Evolutionary conservation across 2,329 filamentous ascomycete species (phyloP), one percentile per base, ranked within the genome.

Genomic region (Hortaea sp.): DNA sequence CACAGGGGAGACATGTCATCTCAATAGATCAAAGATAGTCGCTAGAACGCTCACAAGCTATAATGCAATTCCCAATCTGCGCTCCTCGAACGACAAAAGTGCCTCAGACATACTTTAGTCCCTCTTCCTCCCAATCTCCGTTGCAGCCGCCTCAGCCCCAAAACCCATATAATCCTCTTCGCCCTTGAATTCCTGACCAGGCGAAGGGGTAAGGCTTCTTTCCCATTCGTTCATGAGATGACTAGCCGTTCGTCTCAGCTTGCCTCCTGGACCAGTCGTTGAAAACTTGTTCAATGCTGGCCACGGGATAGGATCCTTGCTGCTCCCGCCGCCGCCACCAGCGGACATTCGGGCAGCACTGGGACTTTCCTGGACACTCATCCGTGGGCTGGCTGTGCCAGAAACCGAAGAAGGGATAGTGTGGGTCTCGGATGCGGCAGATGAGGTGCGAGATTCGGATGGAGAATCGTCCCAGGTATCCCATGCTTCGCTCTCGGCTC

Each of bases 171-270:
- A 62, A 44, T 59, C 59, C 6, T 52, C 47, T 29, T 54, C 49
- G 4, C 54, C 54, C 3, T 32, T 52, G 43, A 44, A 53, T 32
- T 61, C 57, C 42, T 57, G 44, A 6, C 52, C 54, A 6, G 58
- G 58, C 47, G 46, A 52, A 5, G 58, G 58, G n/a, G 55, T 79
- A 10, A 89, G 69, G 54, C 78, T 85, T 64, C 81, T 86, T 69
- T 97, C 90, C 86, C 88, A 94, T 62, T 95, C 88, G 53, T 82
- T 84, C 79, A 95, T 88, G 47, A 95, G 73, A 51, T 84, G 85
- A 32, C 82, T 85, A n/a, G 89, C 86, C 1, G 86, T 90, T 34
- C 81, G 78, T 62, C 88, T 86, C 55, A 95, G 69, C 57, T 87
- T 88, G 20, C 20, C 20, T 55, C 80, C 81, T 0, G 88, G 85